These are phyloP conservation scores for Exophiala lecanii-corni DNA, from an alignment of 2,329 filamentous ascomycete species.

Conservation along the genomic window DNA sequence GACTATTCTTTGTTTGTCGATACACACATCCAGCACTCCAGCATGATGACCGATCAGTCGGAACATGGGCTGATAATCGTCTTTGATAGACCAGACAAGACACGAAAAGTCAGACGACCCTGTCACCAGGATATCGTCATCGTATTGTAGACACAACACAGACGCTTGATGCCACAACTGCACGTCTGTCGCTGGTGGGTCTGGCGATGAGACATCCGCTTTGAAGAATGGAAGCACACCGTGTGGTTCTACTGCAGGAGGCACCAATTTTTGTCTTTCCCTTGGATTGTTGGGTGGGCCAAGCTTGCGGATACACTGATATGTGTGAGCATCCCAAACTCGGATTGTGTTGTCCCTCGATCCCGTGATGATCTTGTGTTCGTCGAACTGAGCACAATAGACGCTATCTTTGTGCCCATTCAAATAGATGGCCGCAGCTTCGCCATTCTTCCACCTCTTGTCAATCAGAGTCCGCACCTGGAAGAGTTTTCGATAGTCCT, in stretches of 20 bases:
- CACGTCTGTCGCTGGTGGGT: slow-evolving; percentile 24
- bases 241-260: slow-evolving; percentile 38
- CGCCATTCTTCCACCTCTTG: slow-evolving; percentile 71
- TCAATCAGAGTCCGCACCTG: slow-evolving; percentile 70
- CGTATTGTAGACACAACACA: slow-evolving; percentile 92
- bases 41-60: slow-evolving; percentile 75
- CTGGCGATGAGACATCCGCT: slow-evolving; percentile 48
- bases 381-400: slow-evolving; percentile 96
- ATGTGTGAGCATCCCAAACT: slow-evolving; percentile 90
- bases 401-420: slow-evolving; percentile 94
- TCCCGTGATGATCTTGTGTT: slow-evolving; percentile 96
- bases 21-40: slow-evolving; percentile 88
- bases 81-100: slow-evolving; percentile 82
- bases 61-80: slow-evolving; percentile 72
- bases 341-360: slow-evolving; percentile 93
- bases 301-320: slow-evolving; percentile 79
- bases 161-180: slow-evolving; percentile 74
- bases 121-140: slow-evolving; percentile 86
- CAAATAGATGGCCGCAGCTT: slow-evolving; percentile 78
- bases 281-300: slow-evolving; percentile 64
- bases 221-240: slow-evolving; percentile 42
- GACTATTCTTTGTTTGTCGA: slow-evolving; percentile 87
- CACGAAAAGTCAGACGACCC: slow-evolving; percentile 89
- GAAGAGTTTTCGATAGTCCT: slow-evolving; percentile 85
- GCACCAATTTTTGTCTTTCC: slow-evolving; percentile 49